Conservation (phyloP, 2,329 filamentous ascomycete species). For the Fusarium burgessii region DNA sequence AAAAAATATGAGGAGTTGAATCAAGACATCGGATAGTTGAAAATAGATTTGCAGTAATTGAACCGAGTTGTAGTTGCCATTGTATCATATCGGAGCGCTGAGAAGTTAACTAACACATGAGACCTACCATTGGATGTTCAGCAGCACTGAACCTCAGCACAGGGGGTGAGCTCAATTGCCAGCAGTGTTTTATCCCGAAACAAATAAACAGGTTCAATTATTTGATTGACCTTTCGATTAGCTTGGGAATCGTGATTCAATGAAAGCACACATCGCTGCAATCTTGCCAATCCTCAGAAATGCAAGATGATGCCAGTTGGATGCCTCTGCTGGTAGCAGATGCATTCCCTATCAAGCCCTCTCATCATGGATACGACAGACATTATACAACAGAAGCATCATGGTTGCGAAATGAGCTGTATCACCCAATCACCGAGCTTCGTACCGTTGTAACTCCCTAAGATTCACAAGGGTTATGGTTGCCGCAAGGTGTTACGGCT, state of each 20-base stretch:
- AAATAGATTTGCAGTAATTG: not conserved
- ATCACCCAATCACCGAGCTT: constrained; percentile 17
- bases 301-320: constrained; percentile 12
- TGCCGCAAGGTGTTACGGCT: constrained; percentile 3
- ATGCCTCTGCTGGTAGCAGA: not conserved
- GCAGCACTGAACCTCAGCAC: not conserved
- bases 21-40: not conserved
- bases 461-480: constrained; percentile 10
- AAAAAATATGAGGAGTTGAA: not conserved
- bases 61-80: not conserved
- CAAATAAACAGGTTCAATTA: not conserved
- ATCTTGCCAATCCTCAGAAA: not conserved
- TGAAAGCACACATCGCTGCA: not conserved
- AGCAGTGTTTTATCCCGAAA: not conserved
- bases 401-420: constrained; percentile 14
- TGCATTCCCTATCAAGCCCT: constrained; percentile 20
- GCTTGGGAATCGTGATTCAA: not conserved
- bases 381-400: constrained; percentile 20
- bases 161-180: not conserved
- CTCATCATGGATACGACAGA: constrained; percentile 32
- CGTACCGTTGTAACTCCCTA: not conserved
- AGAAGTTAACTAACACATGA: not conserved
- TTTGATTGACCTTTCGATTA: not conserved
- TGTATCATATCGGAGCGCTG: not conserved
- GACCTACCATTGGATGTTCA: no score